Evolutionary conservation across 75 land plant species (phyloP).

Genomic region (Picea sitchensis): DNA sequence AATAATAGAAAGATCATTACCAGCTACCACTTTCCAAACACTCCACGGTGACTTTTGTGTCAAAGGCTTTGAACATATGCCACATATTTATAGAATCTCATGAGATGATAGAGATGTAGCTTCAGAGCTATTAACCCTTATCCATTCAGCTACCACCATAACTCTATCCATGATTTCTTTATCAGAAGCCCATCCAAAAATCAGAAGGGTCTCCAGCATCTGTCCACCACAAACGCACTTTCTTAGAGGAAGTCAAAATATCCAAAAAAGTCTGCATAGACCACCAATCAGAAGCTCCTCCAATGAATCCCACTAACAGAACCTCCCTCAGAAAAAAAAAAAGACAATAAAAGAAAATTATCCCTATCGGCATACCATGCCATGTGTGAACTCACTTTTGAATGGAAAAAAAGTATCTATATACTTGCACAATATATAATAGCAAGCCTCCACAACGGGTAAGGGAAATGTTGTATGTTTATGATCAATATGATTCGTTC

Average conservation of each 20-base stretch:
- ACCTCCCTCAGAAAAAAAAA: too few relatives aligned
- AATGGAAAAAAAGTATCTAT: too few relatives aligned
- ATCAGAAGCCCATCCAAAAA: slow-evolving; percentile 46
- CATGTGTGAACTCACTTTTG: too few relatives aligned
- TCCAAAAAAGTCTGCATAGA: slow-evolving; percentile 56
- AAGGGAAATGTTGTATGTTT: too few relatives aligned
- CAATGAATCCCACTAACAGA: slow-evolving; percentile 20
- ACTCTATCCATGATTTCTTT: slow-evolving; percentile 35
- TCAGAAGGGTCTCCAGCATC: slow-evolving; percentile 21
- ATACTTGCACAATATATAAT: too few relatives aligned
- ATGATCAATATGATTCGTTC: too few relatives aligned
- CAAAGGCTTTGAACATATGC: slow-evolving; percentile 65
- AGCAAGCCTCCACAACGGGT: too few relatives aligned
- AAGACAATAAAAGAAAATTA: too few relatives aligned
- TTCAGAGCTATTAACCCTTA: slow-evolving; percentile 22
- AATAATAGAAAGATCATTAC: slow-evolving; percentile 53
- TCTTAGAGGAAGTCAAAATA: slow-evolving; percentile 36
- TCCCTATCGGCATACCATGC: too few relatives aligned
- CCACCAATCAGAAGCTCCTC: slow-evolving; percentile 59
- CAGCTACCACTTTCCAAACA: slow-evolving; percentile 35
- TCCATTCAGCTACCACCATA: slow-evolving; percentile 28
- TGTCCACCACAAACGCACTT: slow-evolving; percentile 11
- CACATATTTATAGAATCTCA: slow-evolving; percentile 46
- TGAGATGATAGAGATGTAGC: slow-evolving; percentile 18
- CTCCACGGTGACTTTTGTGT: slow-evolving; percentile 57